Evolutionary conservation across 192 early-diverging fungal genomes (phyloP).

Genomic region (Coemansia sp.): DNA sequence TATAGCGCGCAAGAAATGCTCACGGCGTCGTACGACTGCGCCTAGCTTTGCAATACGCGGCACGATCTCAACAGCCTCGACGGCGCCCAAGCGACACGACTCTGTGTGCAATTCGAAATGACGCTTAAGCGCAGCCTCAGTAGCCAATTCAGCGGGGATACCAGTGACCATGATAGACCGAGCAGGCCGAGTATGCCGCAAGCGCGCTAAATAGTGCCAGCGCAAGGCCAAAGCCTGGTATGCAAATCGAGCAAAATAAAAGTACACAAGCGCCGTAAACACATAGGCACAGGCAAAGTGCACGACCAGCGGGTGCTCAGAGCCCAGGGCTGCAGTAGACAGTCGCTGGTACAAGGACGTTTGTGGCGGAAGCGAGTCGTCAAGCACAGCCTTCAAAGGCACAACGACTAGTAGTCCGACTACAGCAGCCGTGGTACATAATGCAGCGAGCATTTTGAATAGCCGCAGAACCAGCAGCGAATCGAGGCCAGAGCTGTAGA

Average conservation of each 20-base stretch:
- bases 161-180: slow-evolving; percentile 73
- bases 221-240: slow-evolving; percentile 55
- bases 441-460: slow-evolving; percentile 46
- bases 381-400: slow-evolving; percentile 44
- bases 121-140: slow-evolving; percentile 55
- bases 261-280: slow-evolving; percentile 56
- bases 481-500: slow-evolving; percentile 55
- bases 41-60: slow-evolving; percentile 59
- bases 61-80: slow-evolving; percentile 66
- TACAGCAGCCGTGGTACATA: slow-evolving; percentile 29
- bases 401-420: slow-evolving; percentile 41
- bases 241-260: slow-evolving; percentile 50
- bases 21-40: slow-evolving; percentile 61
- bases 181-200: slow-evolving; percentile 54
- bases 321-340: slow-evolving; percentile 39
- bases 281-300: slow-evolving; percentile 58
- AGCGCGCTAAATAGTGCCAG: slow-evolving; percentile 56
- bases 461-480: slow-evolving; percentile 54
- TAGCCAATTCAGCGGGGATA: slow-evolving; percentile 62
- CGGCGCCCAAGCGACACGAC: slow-evolving; percentile 50
- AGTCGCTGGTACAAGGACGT: slow-evolving; percentile 28
- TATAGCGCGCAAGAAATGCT: slow-evolving; percentile 56
- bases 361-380: slow-evolving; percentile 8
- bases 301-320: slow-evolving; percentile 38
- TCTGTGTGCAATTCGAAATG: slow-evolving; percentile 59